Evolutionary conservation across 129 eudicot genomes (phyloP).

Genomic region (Mikania micrantha): DNA sequence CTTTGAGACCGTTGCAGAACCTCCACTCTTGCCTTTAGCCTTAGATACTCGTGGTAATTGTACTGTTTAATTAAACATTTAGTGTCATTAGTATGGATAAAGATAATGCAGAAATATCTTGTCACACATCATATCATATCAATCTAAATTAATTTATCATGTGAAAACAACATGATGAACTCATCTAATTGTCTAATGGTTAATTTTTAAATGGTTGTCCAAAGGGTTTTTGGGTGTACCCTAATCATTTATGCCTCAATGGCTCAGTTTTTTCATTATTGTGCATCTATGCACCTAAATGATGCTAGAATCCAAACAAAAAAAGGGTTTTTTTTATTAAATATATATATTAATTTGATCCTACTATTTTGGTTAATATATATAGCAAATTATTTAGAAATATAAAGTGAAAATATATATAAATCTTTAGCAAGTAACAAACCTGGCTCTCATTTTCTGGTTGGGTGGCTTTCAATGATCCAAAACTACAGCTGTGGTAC

Average conservation of each 20-base stretch:
- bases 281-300: neutral
- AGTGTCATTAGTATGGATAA: neutral
- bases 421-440: neutral
- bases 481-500: conserved; percentile 52
- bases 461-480: conserved; percentile 43
- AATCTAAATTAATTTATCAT: neutral
- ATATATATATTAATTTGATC: too few species aligned
- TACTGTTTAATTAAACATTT: conserved; percentile 24
- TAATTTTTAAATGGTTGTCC: neutral
- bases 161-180: neutral
- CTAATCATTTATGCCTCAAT: neutral
- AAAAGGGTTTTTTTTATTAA: neutral
- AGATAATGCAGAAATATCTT: neutral
- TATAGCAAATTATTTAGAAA: neutral
- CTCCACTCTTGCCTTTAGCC: conserved; percentile 64
- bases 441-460: conserved; percentile 44
- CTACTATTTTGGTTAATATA: too few species aligned
- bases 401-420: too few species aligned
- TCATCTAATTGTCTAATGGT: neutral
- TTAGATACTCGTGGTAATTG: conserved; percentile 49
- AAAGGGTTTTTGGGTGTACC: neutral
- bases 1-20: conserved; percentile 60
- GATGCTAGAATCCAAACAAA: neutral
- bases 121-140: conserved; percentile 6
- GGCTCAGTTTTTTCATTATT: neutral